Evolutionary conservation across 257 asterid genomes (phyloP).

Genomic region (Linaria vulgaris): DNA sequence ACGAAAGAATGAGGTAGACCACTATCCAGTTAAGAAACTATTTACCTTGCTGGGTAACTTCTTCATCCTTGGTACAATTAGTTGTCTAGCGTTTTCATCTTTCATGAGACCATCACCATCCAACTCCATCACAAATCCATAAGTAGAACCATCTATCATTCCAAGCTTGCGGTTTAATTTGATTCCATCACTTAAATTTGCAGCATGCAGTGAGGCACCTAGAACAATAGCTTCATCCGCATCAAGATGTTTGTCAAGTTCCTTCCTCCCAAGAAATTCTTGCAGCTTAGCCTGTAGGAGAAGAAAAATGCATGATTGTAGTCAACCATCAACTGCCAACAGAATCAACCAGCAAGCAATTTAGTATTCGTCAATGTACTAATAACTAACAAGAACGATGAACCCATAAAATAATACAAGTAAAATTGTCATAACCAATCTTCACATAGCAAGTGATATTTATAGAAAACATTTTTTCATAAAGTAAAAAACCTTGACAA

Average conservation of each 20-base stretch:
- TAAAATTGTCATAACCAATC: constrained; percentile 1
- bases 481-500: constrained; percentile 10
- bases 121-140: constrained; percentile 76
- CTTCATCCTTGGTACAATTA: constrained; percentile 90
- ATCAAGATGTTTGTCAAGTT: constrained; percentile 90
- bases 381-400: constrained; percentile 1
- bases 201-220: constrained; percentile 97
- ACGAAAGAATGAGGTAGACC: constrained; percentile 15
- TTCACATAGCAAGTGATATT: constrained; percentile 1
- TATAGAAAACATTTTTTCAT: neutral
- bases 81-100: constrained; percentile 83
- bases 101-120: constrained; percentile 75
- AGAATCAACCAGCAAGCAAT: neutral
- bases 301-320: neutral
- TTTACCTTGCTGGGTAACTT: constrained; percentile 93
- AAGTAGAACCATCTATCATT: constrained; percentile 93
- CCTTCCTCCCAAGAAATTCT: constrained; percentile 93
- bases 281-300: constrained; percentile 83
- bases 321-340: constrained; percentile 16
- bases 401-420: neutral
- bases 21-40: constrained; percentile 15
- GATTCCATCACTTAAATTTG: constrained; percentile 97
- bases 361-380: constrained; percentile 4
- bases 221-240: constrained; percentile 96
- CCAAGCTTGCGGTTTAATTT: constrained; percentile 97